A percentile compares a stretch with the other conserved stretches of the same genome.
Evolutionary conservation across 83 land plant genomes (phyloP).

Genomic region (Picea mariana): DNA sequence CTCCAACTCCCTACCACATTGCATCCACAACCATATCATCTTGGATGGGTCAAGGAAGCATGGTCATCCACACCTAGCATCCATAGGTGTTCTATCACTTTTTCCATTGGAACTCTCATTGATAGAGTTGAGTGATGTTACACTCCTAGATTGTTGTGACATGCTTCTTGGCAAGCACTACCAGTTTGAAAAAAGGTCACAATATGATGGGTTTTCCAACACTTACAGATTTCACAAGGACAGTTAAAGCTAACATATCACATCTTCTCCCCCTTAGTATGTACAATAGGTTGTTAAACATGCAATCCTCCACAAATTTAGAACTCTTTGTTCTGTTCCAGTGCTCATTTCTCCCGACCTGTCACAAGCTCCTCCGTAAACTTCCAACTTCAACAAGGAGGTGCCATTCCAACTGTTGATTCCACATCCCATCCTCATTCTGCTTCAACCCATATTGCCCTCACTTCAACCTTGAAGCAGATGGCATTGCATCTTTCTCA

Average conservation of each 20-base stretch:
- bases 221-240: neutral
- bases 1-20: neutral
- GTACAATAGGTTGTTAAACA: neutral
- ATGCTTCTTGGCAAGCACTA: neutral
- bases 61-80: neutral
- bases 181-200: neutral
- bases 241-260: neutral
- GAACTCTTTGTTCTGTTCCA: neutral
- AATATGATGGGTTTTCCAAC: neutral
- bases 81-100: neutral
- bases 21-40: neutral
- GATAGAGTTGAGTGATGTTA: neutral
- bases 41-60: neutral
- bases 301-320: neutral
- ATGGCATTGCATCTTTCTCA: too few species aligned
- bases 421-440: too few species aligned
- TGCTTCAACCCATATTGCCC: too few species aligned
- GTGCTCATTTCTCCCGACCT: too few species aligned
- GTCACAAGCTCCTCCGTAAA: neutral
- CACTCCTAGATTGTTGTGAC: neutral
- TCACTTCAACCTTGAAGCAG: too few species aligned
- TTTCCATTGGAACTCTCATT: neutral
- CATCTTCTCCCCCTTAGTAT: neutral
- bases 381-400: neutral
- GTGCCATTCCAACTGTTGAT: too few species aligned